These are phyloP conservation scores for Saccharomycopsis fodiens DNA, from an alignment of 805 yeast genomes.

Conservation along the genomic window DNA sequence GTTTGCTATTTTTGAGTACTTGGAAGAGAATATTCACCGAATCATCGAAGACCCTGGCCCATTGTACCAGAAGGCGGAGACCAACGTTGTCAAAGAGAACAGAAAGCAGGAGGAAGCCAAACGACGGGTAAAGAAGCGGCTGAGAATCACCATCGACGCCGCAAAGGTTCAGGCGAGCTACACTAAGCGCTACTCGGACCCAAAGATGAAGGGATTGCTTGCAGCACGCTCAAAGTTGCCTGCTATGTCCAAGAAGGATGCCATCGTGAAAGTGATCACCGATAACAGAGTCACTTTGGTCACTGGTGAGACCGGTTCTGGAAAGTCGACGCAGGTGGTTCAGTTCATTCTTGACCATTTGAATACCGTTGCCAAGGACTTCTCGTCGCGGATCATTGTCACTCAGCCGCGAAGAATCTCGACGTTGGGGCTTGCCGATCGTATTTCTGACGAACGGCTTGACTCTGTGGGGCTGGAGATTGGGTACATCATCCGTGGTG, in stretches of 20 bases:
- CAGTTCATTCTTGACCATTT: slow-evolving; percentile 78
- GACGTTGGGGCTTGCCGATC: slow-evolving; percentile 87
- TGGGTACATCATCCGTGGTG: slow-evolving; percentile 90
- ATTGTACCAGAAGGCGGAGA: slow-evolving; percentile 29
- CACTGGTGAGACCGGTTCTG: slow-evolving; percentile 98
- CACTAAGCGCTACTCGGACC: slow-evolving; percentile 26
- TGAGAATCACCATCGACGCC: slow-evolving; percentile 25
- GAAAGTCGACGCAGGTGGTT: slow-evolving; percentile 91
- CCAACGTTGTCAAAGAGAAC: slow-evolving; percentile 3
- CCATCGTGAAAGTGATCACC: slow-evolving; percentile 49
- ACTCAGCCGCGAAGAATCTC: slow-evolving; percentile 97
- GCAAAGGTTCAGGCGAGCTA: slow-evolving; percentile 31
- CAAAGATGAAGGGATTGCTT: slow-evolving; percentile 35
- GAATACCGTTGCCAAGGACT: slow-evolving; percentile 37
- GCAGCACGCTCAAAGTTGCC: slow-evolving; percentile 54
- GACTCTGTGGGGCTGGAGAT: slow-evolving; percentile 59
- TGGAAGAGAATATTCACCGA: slow-evolving; percentile 50
- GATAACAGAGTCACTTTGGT: slow-evolving; percentile 61
- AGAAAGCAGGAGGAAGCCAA: slow-evolving; percentile 1
- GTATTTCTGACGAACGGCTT: slow-evolving; percentile 78
- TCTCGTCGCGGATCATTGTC: slow-evolving; percentile 59
- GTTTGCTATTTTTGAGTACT: slow-evolving; percentile 67
- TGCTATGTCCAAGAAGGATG: slow-evolving; percentile 67
- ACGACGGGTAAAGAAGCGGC: slow-evolving; percentile 4
- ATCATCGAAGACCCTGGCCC: slow-evolving; percentile 73